Evolutionary conservation across 129 eudicot genomes (phyloP).

Genomic region (Logfia minima): DNA sequence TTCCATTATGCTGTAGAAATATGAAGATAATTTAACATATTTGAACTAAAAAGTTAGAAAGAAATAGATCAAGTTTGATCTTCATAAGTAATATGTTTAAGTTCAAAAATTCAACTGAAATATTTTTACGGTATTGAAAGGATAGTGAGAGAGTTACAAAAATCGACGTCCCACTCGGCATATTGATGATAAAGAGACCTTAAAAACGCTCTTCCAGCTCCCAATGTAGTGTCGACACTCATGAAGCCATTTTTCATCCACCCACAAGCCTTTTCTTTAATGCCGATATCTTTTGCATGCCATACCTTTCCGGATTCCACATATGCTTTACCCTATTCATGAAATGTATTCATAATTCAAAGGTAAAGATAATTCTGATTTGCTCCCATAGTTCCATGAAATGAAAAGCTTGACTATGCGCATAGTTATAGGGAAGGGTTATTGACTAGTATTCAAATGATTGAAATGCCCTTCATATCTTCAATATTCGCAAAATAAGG

Average conservation of each 20-base stretch:
- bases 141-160: constrained; percentile 49
- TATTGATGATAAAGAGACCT: constrained; percentile 90
- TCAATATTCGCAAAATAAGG: neutral
- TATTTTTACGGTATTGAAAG: neutral
- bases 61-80: neutral
- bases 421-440: constrained; percentile 7
- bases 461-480: neutral
- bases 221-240: constrained; percentile 77
- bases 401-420: neutral
- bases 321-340: constrained; percentile 70
- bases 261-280: constrained; percentile 64
- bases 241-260: constrained; percentile 96
- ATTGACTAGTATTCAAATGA: neutral
- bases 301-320: constrained; percentile 67
- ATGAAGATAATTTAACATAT: too few relatives aligned
- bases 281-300: constrained; percentile 85
- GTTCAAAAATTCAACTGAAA: neutral
- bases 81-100: too few relatives aligned
- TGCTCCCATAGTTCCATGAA: neutral
- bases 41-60: neutral
- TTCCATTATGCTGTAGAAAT: neutral
- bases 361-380: neutral
- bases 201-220: constrained; percentile 92
- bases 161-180: constrained; percentile 92
- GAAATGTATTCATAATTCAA: neutral